phyloP scores from a whole-genome alignment of 306 rosid species.

The Hippophae gyantsensis region DNA sequence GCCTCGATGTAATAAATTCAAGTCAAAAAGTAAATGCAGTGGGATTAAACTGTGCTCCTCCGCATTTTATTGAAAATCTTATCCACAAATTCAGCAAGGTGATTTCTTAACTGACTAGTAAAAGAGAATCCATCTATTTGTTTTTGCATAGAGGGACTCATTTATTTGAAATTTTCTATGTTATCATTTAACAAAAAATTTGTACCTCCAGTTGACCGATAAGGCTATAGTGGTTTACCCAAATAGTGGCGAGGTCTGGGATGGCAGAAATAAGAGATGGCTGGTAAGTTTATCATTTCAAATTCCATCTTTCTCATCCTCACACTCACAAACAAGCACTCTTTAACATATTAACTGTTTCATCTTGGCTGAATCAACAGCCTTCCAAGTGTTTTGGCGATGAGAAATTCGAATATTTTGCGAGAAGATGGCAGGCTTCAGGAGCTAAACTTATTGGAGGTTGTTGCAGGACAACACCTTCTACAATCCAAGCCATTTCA shows the following conservation, averaged over 20 bases:
- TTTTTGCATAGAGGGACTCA: background rate
- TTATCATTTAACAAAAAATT: constrained; percentile 1
- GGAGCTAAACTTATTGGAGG: constrained; percentile 86
- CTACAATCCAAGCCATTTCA: constrained; percentile 50
- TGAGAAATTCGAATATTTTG: constrained; percentile 42
- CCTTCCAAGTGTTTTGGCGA: constrained; percentile 65
- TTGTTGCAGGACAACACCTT: constrained; percentile 82
- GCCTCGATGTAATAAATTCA: constrained; percentile 47
- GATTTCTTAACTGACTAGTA: background rate
- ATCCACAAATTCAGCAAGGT: constrained; percentile 63
- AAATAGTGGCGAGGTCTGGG: constrained; percentile 88
- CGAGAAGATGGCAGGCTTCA: constrained; percentile 58
- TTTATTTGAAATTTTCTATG: background rate
- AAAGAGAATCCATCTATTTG: too few species aligned
- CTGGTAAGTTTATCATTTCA: constrained; percentile 36
- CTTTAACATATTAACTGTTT: background rate
- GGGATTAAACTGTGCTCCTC: constrained; percentile 89
- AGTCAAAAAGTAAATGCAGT: constrained; percentile 59
- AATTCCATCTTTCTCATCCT: too few species aligned
- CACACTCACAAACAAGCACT: background rate
- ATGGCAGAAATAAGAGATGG: constrained; percentile 79
- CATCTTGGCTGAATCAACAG: constrained; percentile 33
- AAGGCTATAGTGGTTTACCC: constrained; percentile 75
- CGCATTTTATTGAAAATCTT: constrained; percentile 61
- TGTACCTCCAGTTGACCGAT: constrained; percentile 51